A percentile compares a stretch with the other conserved stretches of the same genome.
Evolutionary conservation across 768 basidiomycete genomes (phyloP).

Genomic region (Rhodotorula sphaerocarpa): DNA sequence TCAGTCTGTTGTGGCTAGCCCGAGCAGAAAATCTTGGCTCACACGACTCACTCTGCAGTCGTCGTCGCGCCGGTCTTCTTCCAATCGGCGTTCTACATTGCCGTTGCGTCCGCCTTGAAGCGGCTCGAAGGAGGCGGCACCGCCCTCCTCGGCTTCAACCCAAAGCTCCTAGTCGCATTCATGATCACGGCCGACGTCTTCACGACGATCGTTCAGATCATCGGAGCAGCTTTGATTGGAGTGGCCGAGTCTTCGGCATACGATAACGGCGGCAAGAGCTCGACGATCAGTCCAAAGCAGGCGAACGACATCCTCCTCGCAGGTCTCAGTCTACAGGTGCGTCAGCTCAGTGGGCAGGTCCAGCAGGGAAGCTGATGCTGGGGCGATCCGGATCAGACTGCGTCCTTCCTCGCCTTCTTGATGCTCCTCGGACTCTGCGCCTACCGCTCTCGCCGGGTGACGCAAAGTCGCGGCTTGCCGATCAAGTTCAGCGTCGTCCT

Average conservation of each 20-base stretch:
- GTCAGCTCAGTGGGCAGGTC: too few species aligned
- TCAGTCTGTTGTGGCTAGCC: too few species aligned
- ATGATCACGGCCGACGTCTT: slow-evolving; percentile 41
- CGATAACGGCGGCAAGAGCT: slow-evolving; percentile 3
- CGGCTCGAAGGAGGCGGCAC: slow-evolving; percentile 30
- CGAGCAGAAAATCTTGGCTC: too few species aligned
- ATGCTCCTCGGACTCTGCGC: slow-evolving; percentile 38
- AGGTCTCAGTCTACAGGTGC: slow-evolving; percentile 43
- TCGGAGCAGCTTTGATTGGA: slow-evolving; percentile 44
- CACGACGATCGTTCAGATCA: slow-evolving; percentile 42
- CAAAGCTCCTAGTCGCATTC: slow-evolving; percentile 36
- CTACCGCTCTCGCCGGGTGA: slow-evolving; percentile 33
- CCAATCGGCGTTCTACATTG: slow-evolving; percentile 43
- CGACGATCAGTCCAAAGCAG: slow-evolving; percentile 35
- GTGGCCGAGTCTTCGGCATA: slow-evolving; percentile 38
- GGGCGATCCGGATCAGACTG: slow-evolving; percentile 34
- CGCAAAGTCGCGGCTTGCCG: slow-evolving; percentile 16
- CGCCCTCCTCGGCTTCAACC: slow-evolving; percentile 37
- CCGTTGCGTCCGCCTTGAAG: slow-evolving; percentile 37
- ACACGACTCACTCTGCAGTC: too few species aligned
- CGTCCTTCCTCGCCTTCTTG: slow-evolving; percentile 42
- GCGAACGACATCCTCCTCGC: slow-evolving; percentile 44
- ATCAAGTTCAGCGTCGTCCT: slow-evolving; percentile 38
- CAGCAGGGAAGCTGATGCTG: too few species aligned
- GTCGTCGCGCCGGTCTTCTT: slow-evolving; percentile 15